Evolutionary conservation across 257 asterid species (phyloP), one percentile per base, ranked within the genome.

Genomic region (Solanum raphanifolium): DNA sequence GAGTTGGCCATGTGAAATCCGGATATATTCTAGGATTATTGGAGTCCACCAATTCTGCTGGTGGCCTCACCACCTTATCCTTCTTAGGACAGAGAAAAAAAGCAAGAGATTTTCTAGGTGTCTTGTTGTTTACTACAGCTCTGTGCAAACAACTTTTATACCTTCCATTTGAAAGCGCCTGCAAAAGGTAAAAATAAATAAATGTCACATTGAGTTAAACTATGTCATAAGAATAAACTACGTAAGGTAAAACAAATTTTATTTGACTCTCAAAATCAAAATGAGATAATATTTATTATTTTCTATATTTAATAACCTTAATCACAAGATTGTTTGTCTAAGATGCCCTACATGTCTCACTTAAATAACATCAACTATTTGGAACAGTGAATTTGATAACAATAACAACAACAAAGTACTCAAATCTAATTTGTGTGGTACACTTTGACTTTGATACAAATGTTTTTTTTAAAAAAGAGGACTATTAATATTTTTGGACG

Each of bases 141-240:
- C 89, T 87, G 39, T 87, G 89, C 46, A 87, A 25, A 31, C 89
- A 87, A 79, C 89, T 87, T 79, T 79, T 79, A 81, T 87, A 87
- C 7, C 74, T 62, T 65, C 71, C 86, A 38, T 79, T 87, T 20
- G 89, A 79, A 58, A 87, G 86, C 11, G 89, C 89, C 89, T 87
- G 79, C 87, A 58, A 84, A 66, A 62, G n/a, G n/a, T 23, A 1
- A 76, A 39, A 76, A 7, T 6, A 16, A 75, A 58, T 21, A 78
- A 39, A 41, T 2, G 32, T 36, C 83, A 11, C 58, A 38, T 16
- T 38, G 32, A 75, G 6, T 36, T 18, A 1, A 20, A 55, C 12
- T 55, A 55, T 20, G 25, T 55, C 12, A 55, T 20, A 55, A 55
- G 11, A 52, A 52, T 5, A 52, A 52, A 52, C 8, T 48, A 48